Percentiles rank a stretch among this genome's conserved stretches.
Conservation (phyloP, 1,284 basidiomycete species). For the Phylloboletellus chloephorus region DNA sequence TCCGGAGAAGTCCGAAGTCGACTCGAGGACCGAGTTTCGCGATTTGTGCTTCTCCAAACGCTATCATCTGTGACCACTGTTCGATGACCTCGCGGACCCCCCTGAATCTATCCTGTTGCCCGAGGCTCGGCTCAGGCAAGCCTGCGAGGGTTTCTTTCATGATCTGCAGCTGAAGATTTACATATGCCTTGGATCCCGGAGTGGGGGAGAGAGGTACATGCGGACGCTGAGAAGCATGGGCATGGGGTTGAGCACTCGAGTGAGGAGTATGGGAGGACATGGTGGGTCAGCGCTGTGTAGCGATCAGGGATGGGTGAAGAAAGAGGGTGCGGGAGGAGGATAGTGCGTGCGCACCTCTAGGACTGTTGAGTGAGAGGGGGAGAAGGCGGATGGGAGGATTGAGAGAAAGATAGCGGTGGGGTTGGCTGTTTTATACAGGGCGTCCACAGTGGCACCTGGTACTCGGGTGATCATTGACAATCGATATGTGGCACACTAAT, state of each 20-base stretch:
- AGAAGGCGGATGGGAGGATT: not conserved
- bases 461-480: conserved; percentile 27
- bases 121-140: conserved; percentile 15
- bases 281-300: conserved; percentile 6
- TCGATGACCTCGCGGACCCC: conserved; percentile 5
- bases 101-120: not conserved
- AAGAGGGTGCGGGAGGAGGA: not conserved
- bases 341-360: conserved; percentile 8
- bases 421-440: conserved; percentile 22
- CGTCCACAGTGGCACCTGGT: conserved; percentile 24
- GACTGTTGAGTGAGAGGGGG: not conserved
- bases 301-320: not conserved
- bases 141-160: conserved; percentile 15
- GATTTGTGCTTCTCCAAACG: conserved; percentile 20
- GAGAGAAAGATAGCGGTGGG: conserved; percentile 1
- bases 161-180: conserved; percentile 15
- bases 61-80: conserved; percentile 18
- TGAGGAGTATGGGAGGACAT: conserved; percentile 14
- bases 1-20: conserved; percentile 6
- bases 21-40: conserved; percentile 17
- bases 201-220: conserved; percentile 9
- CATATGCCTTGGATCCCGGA: conserved; percentile 21
- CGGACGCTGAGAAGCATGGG: conserved; percentile 2
- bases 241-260: conserved; percentile 10
- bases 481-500: conserved; percentile 22